Percentiles rank a stretch among this genome's conserved stretches.
Conservation (phyloP, 441 rosid genomes). For the Viola pubescens region DNA sequence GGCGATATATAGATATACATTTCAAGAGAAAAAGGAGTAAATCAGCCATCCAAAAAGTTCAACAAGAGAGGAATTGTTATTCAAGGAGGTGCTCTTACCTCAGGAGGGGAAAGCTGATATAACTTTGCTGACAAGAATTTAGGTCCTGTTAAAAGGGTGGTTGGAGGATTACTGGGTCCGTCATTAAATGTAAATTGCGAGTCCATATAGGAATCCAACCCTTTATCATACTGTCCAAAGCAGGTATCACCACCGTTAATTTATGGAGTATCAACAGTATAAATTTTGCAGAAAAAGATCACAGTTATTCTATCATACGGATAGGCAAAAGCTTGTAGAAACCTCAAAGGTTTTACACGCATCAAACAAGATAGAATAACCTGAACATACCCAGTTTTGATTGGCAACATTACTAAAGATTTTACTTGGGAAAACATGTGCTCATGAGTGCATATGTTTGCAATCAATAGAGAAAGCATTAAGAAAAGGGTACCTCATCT, state of each 20-base stretch:
- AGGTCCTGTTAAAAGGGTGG: constrained; percentile 5
- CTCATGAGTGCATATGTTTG: neutral
- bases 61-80: neutral
- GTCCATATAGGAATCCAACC: constrained; percentile 16
- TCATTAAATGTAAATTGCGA: neutral
- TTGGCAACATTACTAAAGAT: neutral
- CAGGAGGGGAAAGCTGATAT: neutral
- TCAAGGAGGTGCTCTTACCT: neutral
- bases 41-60: neutral
- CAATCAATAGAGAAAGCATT: neutral
- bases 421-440: neutral
- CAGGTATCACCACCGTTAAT: too few relatives aligned
- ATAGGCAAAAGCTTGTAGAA: neutral
- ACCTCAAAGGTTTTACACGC: neutral
- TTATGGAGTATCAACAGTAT: too few relatives aligned
- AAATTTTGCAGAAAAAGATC: too few relatives aligned
- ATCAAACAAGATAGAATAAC: neutral
- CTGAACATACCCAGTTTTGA: neutral
- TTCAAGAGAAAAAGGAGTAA: neutral
- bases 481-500: constrained; percentile 17
- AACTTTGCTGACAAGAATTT: constrained; percentile 14
- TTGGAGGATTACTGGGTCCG: constrained; percentile 13
- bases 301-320: neutral
- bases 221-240: too few relatives aligned
- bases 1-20: constrained; percentile 1